phyloP scores from a whole-genome alignment of 805 yeast genomes.

The Saccharomyces kudriavzevii region DNA sequence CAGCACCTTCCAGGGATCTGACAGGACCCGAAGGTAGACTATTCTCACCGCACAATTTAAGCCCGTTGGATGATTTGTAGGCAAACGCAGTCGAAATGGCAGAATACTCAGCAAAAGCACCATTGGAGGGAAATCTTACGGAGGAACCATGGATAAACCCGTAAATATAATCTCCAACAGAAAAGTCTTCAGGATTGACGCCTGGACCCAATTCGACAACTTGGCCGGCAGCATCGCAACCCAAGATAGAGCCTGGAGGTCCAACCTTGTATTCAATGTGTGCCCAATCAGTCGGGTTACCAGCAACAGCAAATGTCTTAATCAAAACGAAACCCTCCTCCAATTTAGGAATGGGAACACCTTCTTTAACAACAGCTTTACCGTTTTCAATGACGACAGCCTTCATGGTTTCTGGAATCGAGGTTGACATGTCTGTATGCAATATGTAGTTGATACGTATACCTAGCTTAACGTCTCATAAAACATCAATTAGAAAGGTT shows the following conservation, averaged over 20 bases:
- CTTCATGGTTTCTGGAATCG: slow-evolving; percentile 30
- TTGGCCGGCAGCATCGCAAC: slow-evolving; percentile 54
- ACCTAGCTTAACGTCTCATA: neutral
- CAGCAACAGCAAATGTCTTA: slow-evolving; percentile 47
- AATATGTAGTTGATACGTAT: neutral
- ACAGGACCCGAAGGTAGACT: slow-evolving; percentile 27
- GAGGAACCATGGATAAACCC: slow-evolving; percentile 49
- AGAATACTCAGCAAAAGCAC: slow-evolving; percentile 53
- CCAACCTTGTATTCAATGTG: slow-evolving; percentile 39
- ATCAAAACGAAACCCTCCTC: slow-evolving; percentile 37
- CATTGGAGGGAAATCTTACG: slow-evolving; percentile 35
- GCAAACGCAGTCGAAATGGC: slow-evolving; percentile 30
- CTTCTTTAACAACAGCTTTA: slow-evolving; percentile 23
- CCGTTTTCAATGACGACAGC: slow-evolving; percentile 37
- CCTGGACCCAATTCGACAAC: slow-evolving; percentile 43
- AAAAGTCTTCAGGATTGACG: slow-evolving; percentile 25
- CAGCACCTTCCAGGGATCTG: slow-evolving; percentile 54
- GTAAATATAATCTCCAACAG: slow-evolving; percentile 49
- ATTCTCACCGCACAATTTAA: slow-evolving; percentile 5
- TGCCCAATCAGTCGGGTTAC: slow-evolving; percentile 68
- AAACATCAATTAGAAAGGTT: neutral
- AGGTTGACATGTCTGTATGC: neutral
- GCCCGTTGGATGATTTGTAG: slow-evolving; percentile 6
- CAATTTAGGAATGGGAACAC: slow-evolving; percentile 31
- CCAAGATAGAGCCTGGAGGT: slow-evolving; percentile 42